Percentiles rank a stretch among this genome's conserved stretches.
Evolutionary conservation across 495 filamentous ascomycete genomes (phyloP).

Genomic region (Copromyces sp.): DNA sequence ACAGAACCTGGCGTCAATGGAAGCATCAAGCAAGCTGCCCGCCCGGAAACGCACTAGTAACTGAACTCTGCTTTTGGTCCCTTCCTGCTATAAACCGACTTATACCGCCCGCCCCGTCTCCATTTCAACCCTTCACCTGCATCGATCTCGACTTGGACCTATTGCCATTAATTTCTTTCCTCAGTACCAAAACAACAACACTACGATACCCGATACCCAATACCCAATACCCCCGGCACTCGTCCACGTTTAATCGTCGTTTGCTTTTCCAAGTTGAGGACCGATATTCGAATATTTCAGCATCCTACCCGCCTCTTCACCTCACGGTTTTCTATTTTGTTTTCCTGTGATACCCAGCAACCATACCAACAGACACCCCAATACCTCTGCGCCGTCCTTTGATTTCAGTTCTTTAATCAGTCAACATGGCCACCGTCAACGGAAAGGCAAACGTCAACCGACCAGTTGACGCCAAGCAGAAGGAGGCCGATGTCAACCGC

Average conservation of each 20-base stretch:
- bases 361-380: constrained; percentile 1
- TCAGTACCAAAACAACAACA: background rate
- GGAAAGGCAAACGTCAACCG: constrained; percentile 45
- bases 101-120: background rate
- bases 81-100: constrained; percentile 8
- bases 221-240: background rate
- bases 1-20: background rate
- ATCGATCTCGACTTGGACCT: background rate
- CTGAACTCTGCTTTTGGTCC: background rate
- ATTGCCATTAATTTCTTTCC: background rate
- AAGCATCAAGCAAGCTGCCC: background rate
- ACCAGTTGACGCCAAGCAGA: constrained; percentile 52
- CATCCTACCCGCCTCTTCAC: background rate
- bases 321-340: background rate
- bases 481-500: constrained; percentile 65
- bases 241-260: background rate
- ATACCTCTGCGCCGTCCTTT: background rate
- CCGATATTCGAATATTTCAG: background rate
- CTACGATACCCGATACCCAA: background rate
- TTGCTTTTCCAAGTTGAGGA: background rate
- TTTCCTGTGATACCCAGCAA: constrained; percentile 6
- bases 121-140: background rate
- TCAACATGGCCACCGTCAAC: constrained; percentile 16
- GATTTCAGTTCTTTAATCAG: background rate
- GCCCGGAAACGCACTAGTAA: background rate